These are phyloP conservation scores for Cutaneotrichosporon sp. DNA, from an alignment of 1,284 basidiomycete species.

Conservation along the genomic window DNA sequence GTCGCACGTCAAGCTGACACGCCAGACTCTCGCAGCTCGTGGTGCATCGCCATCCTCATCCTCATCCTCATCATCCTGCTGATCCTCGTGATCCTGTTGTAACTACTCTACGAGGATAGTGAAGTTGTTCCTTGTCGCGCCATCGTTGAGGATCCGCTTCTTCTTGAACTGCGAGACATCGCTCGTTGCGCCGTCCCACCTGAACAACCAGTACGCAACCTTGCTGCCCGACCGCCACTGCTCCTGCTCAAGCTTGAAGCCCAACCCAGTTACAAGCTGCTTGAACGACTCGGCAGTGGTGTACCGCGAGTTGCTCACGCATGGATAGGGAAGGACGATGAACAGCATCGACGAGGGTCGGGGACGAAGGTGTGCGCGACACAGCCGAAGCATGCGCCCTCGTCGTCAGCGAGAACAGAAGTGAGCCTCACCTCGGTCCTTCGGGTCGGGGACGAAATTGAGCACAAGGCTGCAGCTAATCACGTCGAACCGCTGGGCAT, in stretches of 20 bases:
- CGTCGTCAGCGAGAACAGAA: neutral
- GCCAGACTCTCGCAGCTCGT: slow-evolving; percentile 70
- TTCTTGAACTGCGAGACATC: slow-evolving; percentile 44
- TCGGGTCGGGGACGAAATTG: slow-evolving; percentile 78
- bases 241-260: slow-evolving; percentile 64
- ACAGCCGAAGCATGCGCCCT: slow-evolving; percentile 74
- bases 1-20: neutral
- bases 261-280: slow-evolving; percentile 63
- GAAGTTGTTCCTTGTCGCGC: slow-evolving; percentile 75
- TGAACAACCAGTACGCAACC: slow-evolving; percentile 52
- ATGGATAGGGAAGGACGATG: slow-evolving; percentile 76
- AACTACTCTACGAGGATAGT: slow-evolving; percentile 54
- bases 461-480: slow-evolving; percentile 82
- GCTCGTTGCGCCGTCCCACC: slow-evolving; percentile 25
- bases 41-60: slow-evolving; percentile 64
- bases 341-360: slow-evolving; percentile 63
- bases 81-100: slow-evolving; percentile 60
- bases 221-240: slow-evolving; percentile 60
- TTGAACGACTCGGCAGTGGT: slow-evolving; percentile 63
- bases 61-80: slow-evolving; percentile 59
- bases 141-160: slow-evolving; percentile 65
- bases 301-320: slow-evolving; percentile 80
- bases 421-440: slow-evolving; percentile 64
- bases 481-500: slow-evolving; percentile 66
- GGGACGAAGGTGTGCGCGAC: slow-evolving; percentile 63